These are phyloP conservation scores for Trametes gibbosa DNA, from an alignment of 768 basidiomycete genomes.

Conservation along the genomic window DNA sequence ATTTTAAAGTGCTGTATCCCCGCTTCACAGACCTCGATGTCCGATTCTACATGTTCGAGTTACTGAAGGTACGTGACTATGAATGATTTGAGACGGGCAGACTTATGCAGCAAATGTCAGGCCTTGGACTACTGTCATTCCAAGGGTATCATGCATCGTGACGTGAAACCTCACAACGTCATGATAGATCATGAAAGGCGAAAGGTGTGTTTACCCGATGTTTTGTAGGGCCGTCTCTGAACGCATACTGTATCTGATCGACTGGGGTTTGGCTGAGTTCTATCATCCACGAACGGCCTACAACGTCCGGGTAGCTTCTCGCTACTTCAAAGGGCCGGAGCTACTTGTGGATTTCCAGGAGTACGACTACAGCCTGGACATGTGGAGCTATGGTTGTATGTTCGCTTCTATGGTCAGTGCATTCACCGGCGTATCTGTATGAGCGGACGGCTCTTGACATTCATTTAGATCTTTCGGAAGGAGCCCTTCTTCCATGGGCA, in stretches of 20 bases:
- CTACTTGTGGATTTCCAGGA: slow-evolving; percentile 97
- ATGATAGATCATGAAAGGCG: slow-evolving; percentile 99
- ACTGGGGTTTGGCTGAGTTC: slow-evolving; percentile 99
- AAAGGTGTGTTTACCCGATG: slow-evolving; percentile 51
- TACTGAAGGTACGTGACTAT: slow-evolving; percentile 67
- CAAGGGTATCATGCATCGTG: slow-evolving; percentile 97
- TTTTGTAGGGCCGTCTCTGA: not conserved
- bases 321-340: slow-evolving; percentile 98
- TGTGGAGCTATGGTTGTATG: slow-evolving; percentile 99
- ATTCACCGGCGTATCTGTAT: not conserved
- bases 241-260: slow-evolving; percentile 66
- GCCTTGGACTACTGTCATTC: slow-evolving; percentile 98
- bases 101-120: slow-evolving; percentile 35
- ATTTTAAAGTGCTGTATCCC: slow-evolving; percentile 95
- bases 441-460: not conserved
- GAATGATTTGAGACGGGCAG: not conserved
- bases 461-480: slow-evolving; percentile 89
- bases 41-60: slow-evolving; percentile 94
- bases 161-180: slow-evolving; percentile 98
- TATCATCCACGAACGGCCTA: slow-evolving; percentile 98
- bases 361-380: slow-evolving; percentile 96
- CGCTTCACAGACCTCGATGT: slow-evolving; percentile 96
- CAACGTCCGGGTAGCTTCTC: slow-evolving; percentile 94
- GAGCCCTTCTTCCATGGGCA: slow-evolving; percentile 99
- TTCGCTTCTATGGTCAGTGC: slow-evolving; percentile 91